Evolutionary conservation across 2,329 filamentous ascomycete genomes (phyloP).

Genomic region (Sporothrix inflata): DNA sequence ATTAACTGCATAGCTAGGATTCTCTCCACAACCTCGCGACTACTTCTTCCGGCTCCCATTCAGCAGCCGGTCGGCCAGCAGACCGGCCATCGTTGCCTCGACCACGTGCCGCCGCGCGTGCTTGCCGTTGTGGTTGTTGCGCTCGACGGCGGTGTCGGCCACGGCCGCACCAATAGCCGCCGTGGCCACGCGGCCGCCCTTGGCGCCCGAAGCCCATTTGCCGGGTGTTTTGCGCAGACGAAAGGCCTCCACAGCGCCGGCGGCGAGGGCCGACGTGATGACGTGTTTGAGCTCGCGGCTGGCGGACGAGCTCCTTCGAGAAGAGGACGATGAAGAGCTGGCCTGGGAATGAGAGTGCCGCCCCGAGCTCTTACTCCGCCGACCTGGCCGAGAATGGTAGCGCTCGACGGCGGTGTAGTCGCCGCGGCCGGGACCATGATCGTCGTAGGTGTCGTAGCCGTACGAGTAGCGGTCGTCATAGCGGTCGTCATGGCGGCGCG

Average conservation of each 20-base stretch:
- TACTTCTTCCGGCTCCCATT: constrained; percentile 35
- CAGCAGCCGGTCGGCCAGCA: constrained; percentile 35
- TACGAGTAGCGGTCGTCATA: not conserved
- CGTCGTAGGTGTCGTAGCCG: not conserved
- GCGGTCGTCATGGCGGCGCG: constrained; percentile 8
- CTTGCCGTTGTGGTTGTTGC: constrained; percentile 30
- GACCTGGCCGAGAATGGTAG: not conserved
- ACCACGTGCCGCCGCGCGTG: constrained; percentile 33
- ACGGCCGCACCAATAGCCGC: constrained; percentile 34
- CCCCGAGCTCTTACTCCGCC: constrained; percentile 1
- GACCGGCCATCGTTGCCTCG: constrained; percentile 35
- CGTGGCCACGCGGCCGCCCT: constrained; percentile 34
- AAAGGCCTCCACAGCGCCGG: constrained; percentile 35
- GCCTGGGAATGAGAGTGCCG: not conserved
- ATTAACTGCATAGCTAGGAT: too few species aligned
- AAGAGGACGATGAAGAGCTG: not conserved
- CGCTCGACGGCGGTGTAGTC: not conserved
- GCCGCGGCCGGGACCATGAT: not conserved
- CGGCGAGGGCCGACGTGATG: constrained; percentile 32
- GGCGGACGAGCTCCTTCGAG: not conserved
- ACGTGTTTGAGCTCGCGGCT: constrained; percentile 28
- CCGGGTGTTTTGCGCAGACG: constrained; percentile 32
- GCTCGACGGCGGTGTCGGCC: constrained; percentile 31
- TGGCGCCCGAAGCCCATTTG: constrained; percentile 30
- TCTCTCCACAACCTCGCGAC: too few species aligned